A percentile compares a stretch with the other conserved stretches of the same genome.
phyloP scores from a whole-genome alignment of 805 yeast genomes.

The Nakazawaea wickerhamii region DNA sequence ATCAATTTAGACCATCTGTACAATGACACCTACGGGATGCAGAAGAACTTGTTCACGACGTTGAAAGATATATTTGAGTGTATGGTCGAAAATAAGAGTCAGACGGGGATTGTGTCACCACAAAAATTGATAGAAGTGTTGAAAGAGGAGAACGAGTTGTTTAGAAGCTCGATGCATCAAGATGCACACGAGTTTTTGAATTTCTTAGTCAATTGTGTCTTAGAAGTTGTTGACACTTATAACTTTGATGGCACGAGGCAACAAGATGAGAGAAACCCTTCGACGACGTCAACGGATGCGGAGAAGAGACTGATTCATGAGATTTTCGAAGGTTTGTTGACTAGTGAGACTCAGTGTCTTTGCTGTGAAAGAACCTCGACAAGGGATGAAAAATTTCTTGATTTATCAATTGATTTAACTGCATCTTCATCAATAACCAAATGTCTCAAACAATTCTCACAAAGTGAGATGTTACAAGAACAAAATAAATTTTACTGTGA shows the following conservation, averaged over 20 bases:
- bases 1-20: conserved; percentile 71
- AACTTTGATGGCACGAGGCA: conserved; percentile 3
- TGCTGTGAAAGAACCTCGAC: conserved; percentile 80
- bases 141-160: conserved; percentile 77
- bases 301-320: conserved; percentile 51
- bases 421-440: conserved; percentile 70
- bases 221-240: conserved; percentile 45
- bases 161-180: conserved; percentile 91
- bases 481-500: conserved; percentile 93
- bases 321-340: conserved; percentile 77
- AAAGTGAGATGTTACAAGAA: conserved; percentile 78
- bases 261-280: background rate
- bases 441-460: conserved; percentile 76
- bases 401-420: conserved; percentile 79
- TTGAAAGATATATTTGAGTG: conserved; percentile 83
- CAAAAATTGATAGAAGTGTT: conserved; percentile 64
- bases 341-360: conserved; percentile 84
- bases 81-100: conserved; percentile 64
- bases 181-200: conserved; percentile 97
- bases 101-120: conserved; percentile 84
- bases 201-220: conserved; percentile 64
- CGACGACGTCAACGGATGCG: conserved; percentile 7
- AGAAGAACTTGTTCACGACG: conserved; percentile 52
- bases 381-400: conserved; percentile 82
- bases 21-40: conserved; percentile 43